phyloP scores from a whole-genome alignment of 179 eudicot genomes.

The Pouteria campechiana region DNA sequence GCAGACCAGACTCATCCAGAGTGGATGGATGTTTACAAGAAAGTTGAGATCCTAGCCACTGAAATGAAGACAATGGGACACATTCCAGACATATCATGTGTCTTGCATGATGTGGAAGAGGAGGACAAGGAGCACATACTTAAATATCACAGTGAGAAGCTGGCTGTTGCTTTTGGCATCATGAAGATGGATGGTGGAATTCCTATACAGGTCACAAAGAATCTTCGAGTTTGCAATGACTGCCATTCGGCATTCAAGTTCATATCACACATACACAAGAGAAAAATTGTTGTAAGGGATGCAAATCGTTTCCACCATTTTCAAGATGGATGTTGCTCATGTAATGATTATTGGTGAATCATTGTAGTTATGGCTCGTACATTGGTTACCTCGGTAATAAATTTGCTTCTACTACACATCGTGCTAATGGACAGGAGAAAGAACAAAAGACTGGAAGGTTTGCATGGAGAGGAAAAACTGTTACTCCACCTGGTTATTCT shows the following conservation, averaged over 20 bases:
- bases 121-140: constrained; percentile 12
- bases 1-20: constrained; percentile 9
- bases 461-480: too few relatives aligned
- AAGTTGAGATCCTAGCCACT: constrained; percentile 6
- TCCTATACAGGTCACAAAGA: constrained; percentile 7
- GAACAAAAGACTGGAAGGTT: too few relatives aligned
- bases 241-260: constrained; percentile 12
- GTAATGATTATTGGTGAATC: constrained; percentile 16
- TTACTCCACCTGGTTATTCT: too few relatives aligned
- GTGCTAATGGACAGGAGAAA: too few relatives aligned
- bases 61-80: constrained; percentile 14
- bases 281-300: constrained; percentile 11
- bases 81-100: constrained; percentile 10
- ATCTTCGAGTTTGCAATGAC: constrained; percentile 17
- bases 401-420: too few relatives aligned
- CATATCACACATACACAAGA: constrained; percentile 8
- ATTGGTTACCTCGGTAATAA: too few relatives aligned
- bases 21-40: constrained; percentile 4
- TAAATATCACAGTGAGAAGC: constrained; percentile 15
- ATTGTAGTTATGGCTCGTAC: too few relatives aligned
- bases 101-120: constrained; percentile 15
- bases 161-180: constrained; percentile 15
- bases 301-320: constrained; percentile 15
- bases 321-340: constrained; percentile 13
- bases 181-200: constrained; percentile 3